Evolutionary conservation across 1,284 basidiomycete species (phyloP), one percentile per base, ranked within the genome.

Genomic region (Coniferiporia sulphurascens): DNA sequence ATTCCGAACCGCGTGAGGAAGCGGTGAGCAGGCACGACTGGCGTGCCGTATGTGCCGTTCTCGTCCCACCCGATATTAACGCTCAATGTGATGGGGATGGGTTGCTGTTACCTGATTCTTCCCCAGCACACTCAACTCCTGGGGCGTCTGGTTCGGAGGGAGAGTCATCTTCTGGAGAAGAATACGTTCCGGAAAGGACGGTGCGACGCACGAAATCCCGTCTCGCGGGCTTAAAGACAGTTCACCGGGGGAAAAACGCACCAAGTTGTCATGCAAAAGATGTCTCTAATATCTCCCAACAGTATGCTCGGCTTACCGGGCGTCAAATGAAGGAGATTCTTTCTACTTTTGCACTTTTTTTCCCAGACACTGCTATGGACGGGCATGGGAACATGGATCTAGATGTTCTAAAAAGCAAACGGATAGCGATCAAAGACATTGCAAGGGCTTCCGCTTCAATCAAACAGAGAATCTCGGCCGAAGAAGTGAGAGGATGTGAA

Each of bases 11-110:
- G 49, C 56, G 66, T 34, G 60, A 58, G 65, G 22, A 54, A 19
- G 44, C 49, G 10, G 80, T 90, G 22, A 79, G 75, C 63, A 73
- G 77, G 52, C 82, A 83, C 43, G 88, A 90, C 67, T 91, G 86
- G 86, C 78, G 86, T 41, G 78, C 86, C 15, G 85, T 91, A 7
- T 91, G 89, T 68, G 80, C 85, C 12, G 84, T 84, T 1, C 71
- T 91, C 2, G 73, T 89, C 6, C 83, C 83, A 62, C 74, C 67
- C 19, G 52, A 52, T 13, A 66, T 58, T 4, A 64, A 49, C 3
- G 57, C 55, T 13, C 60, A 63, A 22, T 73, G 72, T 19, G 68
- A 61, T 4, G 58, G 43, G 21, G 65, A 63, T 38, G 70, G 65
- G 38, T 68, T 65, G 8, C 65, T 68, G 5, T 63, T 60, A 8